Evolutionary conservation across 441 rosid species (phyloP).

Genomic region (Gossypium lobatum): DNA sequence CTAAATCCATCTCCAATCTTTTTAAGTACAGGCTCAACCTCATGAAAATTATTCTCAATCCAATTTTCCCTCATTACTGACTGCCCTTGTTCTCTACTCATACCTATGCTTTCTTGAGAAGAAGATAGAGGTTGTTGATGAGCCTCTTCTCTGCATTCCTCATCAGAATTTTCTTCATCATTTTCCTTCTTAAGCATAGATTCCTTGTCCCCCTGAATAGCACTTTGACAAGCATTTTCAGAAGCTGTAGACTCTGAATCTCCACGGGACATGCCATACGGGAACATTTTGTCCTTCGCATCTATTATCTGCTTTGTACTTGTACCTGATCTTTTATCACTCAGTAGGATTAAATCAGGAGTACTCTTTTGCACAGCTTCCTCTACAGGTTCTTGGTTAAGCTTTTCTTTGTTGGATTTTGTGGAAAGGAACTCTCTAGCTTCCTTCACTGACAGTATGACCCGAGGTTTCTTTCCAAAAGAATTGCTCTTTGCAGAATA

Average conservation of each 20-base stretch:
- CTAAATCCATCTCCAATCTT: slow-evolving; percentile 72
- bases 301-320: slow-evolving; percentile 23
- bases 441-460: slow-evolving; percentile 73
- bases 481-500: slow-evolving; percentile 18
- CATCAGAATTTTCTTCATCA: slow-evolving; percentile 26
- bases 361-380: slow-evolving; percentile 22
- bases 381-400: slow-evolving; percentile 22
- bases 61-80: slow-evolving; percentile 41
- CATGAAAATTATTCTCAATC: slow-evolving; percentile 63
- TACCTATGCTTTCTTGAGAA: slow-evolving; percentile 17
- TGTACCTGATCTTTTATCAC: slow-evolving; percentile 19
- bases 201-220: slow-evolving; percentile 4
- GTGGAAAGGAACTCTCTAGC: slow-evolving; percentile 74
- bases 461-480: slow-evolving; percentile 37
- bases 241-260: slow-evolving; percentile 24
- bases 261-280: slow-evolving; percentile 22
- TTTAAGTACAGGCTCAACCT: slow-evolving; percentile 57
- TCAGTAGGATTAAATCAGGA: slow-evolving; percentile 15
- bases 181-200: neutral
- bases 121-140: slow-evolving; percentile 12
- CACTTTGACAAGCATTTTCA: slow-evolving; percentile 20
- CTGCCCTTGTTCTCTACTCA: slow-evolving; percentile 23
- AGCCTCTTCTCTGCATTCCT: slow-evolving; percentile 23
- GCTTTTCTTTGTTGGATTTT: slow-evolving; percentile 25
- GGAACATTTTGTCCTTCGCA: slow-evolving; percentile 17